These are phyloP conservation scores for Suillus clintonianus DNA, from an alignment of 768 basidiomycete genomes.

Conservation along the genomic window DNA sequence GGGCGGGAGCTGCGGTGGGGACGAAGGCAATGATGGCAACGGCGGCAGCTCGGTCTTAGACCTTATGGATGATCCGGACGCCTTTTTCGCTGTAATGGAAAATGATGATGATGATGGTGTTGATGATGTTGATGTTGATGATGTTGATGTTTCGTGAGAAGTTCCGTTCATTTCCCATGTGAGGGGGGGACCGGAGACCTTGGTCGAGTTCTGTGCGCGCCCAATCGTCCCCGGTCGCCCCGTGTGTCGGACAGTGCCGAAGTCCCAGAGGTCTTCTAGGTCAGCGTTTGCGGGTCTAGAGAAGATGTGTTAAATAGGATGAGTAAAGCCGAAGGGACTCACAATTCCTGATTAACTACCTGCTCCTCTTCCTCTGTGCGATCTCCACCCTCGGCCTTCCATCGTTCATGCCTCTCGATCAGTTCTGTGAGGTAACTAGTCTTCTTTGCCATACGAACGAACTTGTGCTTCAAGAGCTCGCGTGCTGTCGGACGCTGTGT, in stretches of 20 bases:
- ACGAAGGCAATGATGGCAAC: slow-evolving; percentile 56
- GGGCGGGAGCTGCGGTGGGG: slow-evolving; percentile 54
- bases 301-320: slow-evolving; percentile 6
- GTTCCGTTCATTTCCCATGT: slow-evolving; percentile 80
- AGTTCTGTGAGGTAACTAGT: slow-evolving; percentile 92
- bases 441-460: slow-evolving; percentile 93
- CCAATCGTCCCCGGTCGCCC: slow-evolving; percentile 64
- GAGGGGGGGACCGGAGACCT: slow-evolving; percentile 64
- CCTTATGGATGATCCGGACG: slow-evolving; percentile 45
- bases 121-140: slow-evolving; percentile 12
- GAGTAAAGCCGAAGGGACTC: slow-evolving; percentile 27
- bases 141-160: slow-evolving; percentile 40
- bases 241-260: slow-evolving; percentile 89
- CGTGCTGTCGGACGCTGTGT: slow-evolving; percentile 88
- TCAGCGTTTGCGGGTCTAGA: slow-evolving; percentile 57
- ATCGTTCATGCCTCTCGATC: slow-evolving; percentile 92
- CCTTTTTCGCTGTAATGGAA: slow-evolving; percentile 29
- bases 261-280: slow-evolving; percentile 92
- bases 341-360: slow-evolving; percentile 65
- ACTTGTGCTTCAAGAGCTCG: slow-evolving; percentile 95
- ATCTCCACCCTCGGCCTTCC: slow-evolving; percentile 88
- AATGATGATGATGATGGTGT: slow-evolving; percentile 36
- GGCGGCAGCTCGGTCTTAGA: slow-evolving; percentile 65
- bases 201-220: slow-evolving; percentile 55
- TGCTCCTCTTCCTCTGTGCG: slow-evolving; percentile 71